Conservation (phyloP, 2,329 filamentous ascomycete genomes). For the Rhynchosporium graminicola region DNA sequence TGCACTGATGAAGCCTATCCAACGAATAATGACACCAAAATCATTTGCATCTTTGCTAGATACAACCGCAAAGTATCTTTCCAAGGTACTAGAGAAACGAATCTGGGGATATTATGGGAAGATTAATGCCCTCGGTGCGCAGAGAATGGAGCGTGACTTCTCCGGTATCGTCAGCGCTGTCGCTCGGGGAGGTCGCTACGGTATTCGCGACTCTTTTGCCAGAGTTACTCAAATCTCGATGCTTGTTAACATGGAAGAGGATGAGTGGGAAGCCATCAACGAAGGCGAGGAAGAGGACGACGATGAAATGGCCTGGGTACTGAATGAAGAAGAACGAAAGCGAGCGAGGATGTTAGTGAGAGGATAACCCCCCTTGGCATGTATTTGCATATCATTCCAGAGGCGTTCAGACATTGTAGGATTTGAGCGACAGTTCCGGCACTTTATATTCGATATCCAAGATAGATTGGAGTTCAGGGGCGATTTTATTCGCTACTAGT, state of each 20-base stretch:
- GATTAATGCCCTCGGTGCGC: constrained; percentile 78
- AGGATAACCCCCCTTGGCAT: constrained; percentile 6
- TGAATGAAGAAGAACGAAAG: constrained; percentile 72
- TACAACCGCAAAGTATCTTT: constrained; percentile 72
- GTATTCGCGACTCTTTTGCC: constrained; percentile 73
- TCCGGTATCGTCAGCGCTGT: constrained; percentile 70
- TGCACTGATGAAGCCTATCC: constrained; percentile 79
- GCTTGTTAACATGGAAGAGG: constrained; percentile 92
- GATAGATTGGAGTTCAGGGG: neutral
- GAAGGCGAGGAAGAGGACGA: constrained; percentile 52
- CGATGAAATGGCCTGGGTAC: constrained; percentile 69
- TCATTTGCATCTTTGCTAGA: constrained; percentile 78
- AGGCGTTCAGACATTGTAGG: constrained; percentile 4
- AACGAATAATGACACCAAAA: constrained; percentile 76
- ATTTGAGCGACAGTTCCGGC: constrained; percentile 5
- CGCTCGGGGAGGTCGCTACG: constrained; percentile 70
- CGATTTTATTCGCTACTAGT: neutral
- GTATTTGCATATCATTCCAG: neutral
- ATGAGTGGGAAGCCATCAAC: constrained; percentile 84
- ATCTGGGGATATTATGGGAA: constrained; percentile 76
- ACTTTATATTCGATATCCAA: constrained; percentile 5
- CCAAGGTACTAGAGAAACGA: constrained; percentile 81
- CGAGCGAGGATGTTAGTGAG: constrained; percentile 69
- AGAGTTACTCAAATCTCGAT: constrained; percentile 79
- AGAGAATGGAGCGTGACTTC: constrained; percentile 82